A percentile compares a stretch with the other conserved stretches of the same genome.
These are phyloP conservation scores for Leishmania arabica DNA, from an alignment of 208 protist genomes.

Conservation along the genomic window DNA sequence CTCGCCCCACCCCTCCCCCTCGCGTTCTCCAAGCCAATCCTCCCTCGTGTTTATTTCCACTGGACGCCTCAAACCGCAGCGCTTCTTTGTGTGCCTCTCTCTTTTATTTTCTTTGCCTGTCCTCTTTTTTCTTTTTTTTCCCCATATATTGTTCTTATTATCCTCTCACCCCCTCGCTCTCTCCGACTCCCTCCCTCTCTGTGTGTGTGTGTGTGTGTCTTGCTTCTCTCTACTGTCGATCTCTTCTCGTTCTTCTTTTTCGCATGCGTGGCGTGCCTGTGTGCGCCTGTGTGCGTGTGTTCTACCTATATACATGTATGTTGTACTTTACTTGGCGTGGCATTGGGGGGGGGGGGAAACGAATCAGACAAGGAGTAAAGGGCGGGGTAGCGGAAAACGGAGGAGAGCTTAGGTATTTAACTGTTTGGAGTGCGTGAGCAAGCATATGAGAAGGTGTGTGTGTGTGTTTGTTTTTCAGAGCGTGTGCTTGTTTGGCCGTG, in stretches of 20 bases:
- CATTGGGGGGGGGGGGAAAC: background rate
- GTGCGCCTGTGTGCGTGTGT: background rate
- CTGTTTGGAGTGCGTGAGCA: background rate
- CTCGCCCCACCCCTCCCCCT: background rate
- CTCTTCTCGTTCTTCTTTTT: background rate
- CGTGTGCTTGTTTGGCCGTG: background rate
- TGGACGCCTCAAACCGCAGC: background rate
- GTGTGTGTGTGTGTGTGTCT: background rate
- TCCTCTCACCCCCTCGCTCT: background rate
- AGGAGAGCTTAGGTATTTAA: no score
- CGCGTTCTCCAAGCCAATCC: background rate
- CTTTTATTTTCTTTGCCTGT: background rate
- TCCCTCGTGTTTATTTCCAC: background rate
- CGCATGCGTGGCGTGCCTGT: background rate
- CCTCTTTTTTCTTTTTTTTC: background rate
- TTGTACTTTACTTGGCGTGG: no score
- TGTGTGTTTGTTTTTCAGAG: background rate
- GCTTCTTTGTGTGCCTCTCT: background rate
- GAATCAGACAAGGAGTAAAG: background rate
- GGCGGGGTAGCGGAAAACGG: no score
- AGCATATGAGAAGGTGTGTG: background rate
- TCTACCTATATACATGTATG: no score
- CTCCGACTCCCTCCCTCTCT: background rate
- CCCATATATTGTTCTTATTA: background rate
- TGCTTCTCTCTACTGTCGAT: background rate